Base-by-base conservation (phyloP, 208 protist species). In the Trypanosoma theileri region DNA sequence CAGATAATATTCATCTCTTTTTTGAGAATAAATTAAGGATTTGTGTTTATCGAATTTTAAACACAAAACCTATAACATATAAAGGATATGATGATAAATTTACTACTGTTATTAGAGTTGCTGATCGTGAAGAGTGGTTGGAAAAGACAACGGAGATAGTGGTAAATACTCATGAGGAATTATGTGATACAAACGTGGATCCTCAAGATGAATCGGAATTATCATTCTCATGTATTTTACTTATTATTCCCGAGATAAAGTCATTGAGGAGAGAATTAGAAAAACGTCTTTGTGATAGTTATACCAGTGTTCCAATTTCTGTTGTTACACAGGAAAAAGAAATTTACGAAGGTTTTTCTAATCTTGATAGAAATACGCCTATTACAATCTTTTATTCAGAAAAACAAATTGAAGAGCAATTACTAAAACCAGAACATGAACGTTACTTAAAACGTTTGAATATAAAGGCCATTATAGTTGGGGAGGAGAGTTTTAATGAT, bases 361-460 rank as follows among this genome's bases (percentile, higher is more conserved):
- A n/a, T 26, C 14, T 24, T 35, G 24, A 46, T 16, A 59, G 73
- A 54, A 48, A 19, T 13, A 59, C 65, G 0, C 85, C 82, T 31
- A 59, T 93, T 51, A 82, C 84, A 44, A 69, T 89, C 46, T 48
- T 86, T 0, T 86, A 72, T 69, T 83, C 81, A 11, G 69, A 64
- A 11, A 66, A 71, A 48, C 58, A 58, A 55, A n/a, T 79, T 24
- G 62, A 80, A 52, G 78, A 87, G 26, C 78, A 93, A 57, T 41
- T 87, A 28, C 28, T 81, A 1, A 69, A 59, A 42, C 63, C 70
- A 21, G 56, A 69, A 21, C 70, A 75, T 48, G 70, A 75, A 57
- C 62, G 70, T 0, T 68, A 41, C 21, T 57, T 75, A n/a, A 58
- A 58, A 8, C 55, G 22, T 21, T 44, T 75, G 21, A 24, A 59